Conservation (phyloP, 2,329 filamentous ascomycete genomes). For the Sphaceloma murrayae region DNA sequence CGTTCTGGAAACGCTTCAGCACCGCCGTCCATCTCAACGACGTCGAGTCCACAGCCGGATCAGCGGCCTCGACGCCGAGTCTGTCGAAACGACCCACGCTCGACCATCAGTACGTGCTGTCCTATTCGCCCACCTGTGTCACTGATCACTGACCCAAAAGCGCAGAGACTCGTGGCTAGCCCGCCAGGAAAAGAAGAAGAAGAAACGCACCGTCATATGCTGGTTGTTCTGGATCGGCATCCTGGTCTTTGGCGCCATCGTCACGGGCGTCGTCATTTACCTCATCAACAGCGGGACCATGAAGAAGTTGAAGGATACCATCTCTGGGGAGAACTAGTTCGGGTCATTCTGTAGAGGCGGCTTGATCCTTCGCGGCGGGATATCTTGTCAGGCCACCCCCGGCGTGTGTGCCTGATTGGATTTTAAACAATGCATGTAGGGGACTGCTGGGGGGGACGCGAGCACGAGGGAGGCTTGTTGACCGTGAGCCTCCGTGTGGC, state of each 20-base stretch:
- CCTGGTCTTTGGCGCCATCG: constrained; percentile 36
- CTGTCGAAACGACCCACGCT: constrained; percentile 20
- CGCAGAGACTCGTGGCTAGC: constrained; percentile 47
- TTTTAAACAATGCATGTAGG: too few species aligned
- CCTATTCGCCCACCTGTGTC: too few species aligned
- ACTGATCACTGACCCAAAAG: constrained; percentile 14
- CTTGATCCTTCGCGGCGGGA: too few species aligned
- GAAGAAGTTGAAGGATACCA: constrained; percentile 15
- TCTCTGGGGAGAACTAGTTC: neutral
- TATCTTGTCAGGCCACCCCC: too few species aligned
- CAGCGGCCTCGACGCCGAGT: constrained; percentile 2
- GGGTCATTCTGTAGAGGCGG: too few species aligned
- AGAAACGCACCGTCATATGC: constrained; percentile 40
- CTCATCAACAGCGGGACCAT: constrained; percentile 27
- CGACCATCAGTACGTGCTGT: constrained; percentile 35
- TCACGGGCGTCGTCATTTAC: constrained; percentile 40
- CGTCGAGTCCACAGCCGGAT: constrained; percentile 32
- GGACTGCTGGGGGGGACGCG: neutral
- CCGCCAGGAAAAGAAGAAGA: constrained; percentile 40
- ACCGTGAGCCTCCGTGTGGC: too few species aligned
- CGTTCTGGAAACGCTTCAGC: constrained; percentile 53
- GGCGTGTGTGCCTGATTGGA: too few species aligned
- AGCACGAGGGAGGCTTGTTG: neutral
- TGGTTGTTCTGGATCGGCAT: constrained; percentile 40
- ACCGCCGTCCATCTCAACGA: constrained; percentile 45